A percentile compares a stretch with the other conserved stretches of the same genome.
phyloP scores from a whole-genome alignment of 169 alveolate species.

The Theileria parva region DNA sequence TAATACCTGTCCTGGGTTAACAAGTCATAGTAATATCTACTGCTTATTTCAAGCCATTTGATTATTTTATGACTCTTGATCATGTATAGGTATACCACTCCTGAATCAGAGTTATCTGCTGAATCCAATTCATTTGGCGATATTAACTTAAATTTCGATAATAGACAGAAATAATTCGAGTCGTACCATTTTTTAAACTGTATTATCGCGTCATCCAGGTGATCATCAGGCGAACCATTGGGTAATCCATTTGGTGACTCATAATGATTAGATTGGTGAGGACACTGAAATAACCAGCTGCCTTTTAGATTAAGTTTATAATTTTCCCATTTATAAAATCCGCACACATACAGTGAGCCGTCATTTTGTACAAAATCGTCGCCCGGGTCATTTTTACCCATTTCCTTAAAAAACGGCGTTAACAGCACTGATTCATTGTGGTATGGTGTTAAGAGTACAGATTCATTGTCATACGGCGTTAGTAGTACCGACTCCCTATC shows the following conservation, averaged over 20 bases:
- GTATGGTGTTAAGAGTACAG: background rate
- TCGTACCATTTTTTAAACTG: slow-evolving; percentile 33
- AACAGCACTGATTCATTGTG: background rate
- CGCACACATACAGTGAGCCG: slow-evolving; percentile 5
- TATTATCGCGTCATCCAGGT: slow-evolving; percentile 1
- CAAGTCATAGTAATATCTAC: background rate
- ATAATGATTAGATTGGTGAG: background rate
- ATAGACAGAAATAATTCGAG: slow-evolving; percentile 16
- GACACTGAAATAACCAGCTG: background rate
- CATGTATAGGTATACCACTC: slow-evolving; percentile 5
- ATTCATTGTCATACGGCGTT: background rate
- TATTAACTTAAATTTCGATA: slow-evolving; percentile 12
- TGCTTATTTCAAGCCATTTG: slow-evolving; percentile 8
- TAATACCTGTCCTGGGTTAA: background rate
- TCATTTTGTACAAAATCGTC: background rate
- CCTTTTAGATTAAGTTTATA: slow-evolving; percentile 13
- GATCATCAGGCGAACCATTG: background rate
- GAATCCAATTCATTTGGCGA: background rate
- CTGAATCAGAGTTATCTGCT: background rate
- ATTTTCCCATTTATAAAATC: slow-evolving; percentile 30
- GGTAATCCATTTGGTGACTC: background rate
- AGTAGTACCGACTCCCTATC: background rate
- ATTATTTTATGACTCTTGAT: slow-evolving; percentile 5
- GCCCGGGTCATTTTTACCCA: background rate
- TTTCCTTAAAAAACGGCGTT: background rate